These are phyloP conservation scores for Amesomyces nigricolor DNA, from an alignment of 2,329 filamentous ascomycete species.

Conservation along the genomic window DNA sequence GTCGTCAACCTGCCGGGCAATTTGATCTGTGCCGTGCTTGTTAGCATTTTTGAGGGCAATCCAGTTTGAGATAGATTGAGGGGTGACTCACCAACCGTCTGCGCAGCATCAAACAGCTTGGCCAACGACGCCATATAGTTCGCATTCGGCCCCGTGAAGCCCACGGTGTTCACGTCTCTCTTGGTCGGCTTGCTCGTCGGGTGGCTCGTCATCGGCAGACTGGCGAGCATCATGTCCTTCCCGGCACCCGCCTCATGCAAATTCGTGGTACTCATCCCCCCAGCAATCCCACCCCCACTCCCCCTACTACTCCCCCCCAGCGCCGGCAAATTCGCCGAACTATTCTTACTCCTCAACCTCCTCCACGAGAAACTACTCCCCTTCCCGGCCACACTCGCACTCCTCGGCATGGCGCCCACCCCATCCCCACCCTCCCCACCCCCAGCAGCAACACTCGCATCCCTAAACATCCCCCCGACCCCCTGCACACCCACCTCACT, in stretches of 20 bases:
- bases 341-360: conserved; percentile 84
- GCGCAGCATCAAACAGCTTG: conserved; percentile 85
- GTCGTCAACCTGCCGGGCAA: conserved; percentile 92
- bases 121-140: conserved; percentile 90
- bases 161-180: conserved; percentile 61
- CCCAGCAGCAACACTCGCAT: conserved; percentile 42
- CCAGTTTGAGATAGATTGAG: no score
- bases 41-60: conserved; percentile 24
- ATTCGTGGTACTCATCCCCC: conserved; percentile 29
- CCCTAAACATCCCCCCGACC: conserved; percentile 68
- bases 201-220: conserved; percentile 68
- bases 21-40: conserved; percentile 61
- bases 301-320: conserved; percentile 31
- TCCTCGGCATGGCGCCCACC: conserved; percentile 42
- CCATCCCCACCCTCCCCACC: conserved; percentile 34
- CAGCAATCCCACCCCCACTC: conserved; percentile 24
- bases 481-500: conserved; percentile 83
- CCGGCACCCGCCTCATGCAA: conserved; percentile 37
- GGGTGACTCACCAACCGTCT: conserved; percentile 71
- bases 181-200: conserved; percentile 64
- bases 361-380: conserved; percentile 82
- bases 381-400: conserved; percentile 63
- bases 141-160: conserved; percentile 77
- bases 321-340: conserved; percentile 56
- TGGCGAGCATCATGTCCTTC: conserved; percentile 61